phyloP scores from a whole-genome alignment of 805 yeast genomes.

The Saccharomyces jurei region DNA sequence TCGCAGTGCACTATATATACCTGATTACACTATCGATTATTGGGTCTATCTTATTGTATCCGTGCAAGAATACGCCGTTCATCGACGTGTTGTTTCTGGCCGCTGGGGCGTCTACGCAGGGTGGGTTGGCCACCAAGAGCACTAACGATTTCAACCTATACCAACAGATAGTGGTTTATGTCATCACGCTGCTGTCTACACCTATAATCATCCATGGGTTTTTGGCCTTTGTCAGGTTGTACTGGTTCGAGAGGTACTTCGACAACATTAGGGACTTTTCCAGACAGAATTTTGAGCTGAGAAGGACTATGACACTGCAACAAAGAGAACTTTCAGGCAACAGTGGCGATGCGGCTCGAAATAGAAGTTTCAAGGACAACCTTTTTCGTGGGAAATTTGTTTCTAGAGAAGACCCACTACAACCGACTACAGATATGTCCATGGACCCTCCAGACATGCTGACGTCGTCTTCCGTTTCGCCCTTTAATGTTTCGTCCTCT shows the following conservation, averaged over 20 bases:
- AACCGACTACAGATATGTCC: background rate
- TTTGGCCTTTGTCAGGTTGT: slow-evolving; percentile 66
- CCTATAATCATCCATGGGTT: slow-evolving; percentile 83
- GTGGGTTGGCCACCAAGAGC: slow-evolving; percentile 77
- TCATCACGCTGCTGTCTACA: slow-evolving; percentile 57
- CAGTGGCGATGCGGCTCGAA: background rate
- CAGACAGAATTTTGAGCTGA: slow-evolving; percentile 64
- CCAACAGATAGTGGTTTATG: slow-evolving; percentile 70
- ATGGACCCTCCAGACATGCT: background rate
- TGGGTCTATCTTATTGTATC: slow-evolving; percentile 69
- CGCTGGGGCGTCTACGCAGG: slow-evolving; percentile 74
- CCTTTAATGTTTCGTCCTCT: background rate
- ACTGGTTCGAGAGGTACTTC: slow-evolving; percentile 82
- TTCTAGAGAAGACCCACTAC: slow-evolving; percentile 14
- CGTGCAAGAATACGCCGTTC: slow-evolving; percentile 51
- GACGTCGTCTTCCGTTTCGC: background rate
- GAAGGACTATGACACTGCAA: slow-evolving; percentile 45
- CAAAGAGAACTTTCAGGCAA: slow-evolving; percentile 16
- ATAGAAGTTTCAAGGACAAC: slow-evolving; percentile 9
- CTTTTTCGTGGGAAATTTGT: slow-evolving; percentile 26
- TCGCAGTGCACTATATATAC: slow-evolving; percentile 64
- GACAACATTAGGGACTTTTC: slow-evolving; percentile 72
- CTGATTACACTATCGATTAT: slow-evolving; percentile 50
- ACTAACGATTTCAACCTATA: slow-evolving; percentile 53
- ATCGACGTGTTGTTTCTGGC: slow-evolving; percentile 73